Evolutionary conservation across 306 rosid species (phyloP), one percentile per base, ranked within the genome.

Genomic region (Cucurbita ficifolia): DNA sequence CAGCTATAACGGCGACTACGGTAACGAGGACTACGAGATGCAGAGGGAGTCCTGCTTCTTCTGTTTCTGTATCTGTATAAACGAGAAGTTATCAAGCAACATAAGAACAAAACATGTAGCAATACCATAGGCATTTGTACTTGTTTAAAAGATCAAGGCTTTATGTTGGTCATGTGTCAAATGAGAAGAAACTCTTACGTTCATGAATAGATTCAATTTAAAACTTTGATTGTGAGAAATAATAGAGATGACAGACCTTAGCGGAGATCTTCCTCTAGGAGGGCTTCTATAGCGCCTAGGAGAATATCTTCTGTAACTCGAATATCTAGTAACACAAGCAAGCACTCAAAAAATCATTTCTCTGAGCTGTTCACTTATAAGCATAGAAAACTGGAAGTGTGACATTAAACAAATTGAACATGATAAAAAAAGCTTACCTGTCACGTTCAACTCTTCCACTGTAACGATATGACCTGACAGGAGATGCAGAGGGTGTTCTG

Each of bases 231-330:
- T 40, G 17, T 17, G 16, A 22, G 7, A 48, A 52, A 33, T n/a
- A 29, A 33, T 63, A 42, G 18, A 52, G 71, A n/a, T 18, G 46
- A 71, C 78, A 73, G 60, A 94, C 99, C 99, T 91, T 65, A 86
- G 84, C 22, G 96, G 96, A 55, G 92, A 89, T 81, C 97, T 87
- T 77, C 85, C 88, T 42, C 96, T 88, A 12, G 86, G 92, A 22
- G 98, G 92, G 87, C 96, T 91, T 82, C 99, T 82, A 70, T 78
- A 86, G 11, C 97, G 97, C 88, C 99, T 85, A 3, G 99, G 97
- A 6, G 99, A 91, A 71, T 80, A 94, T 86, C 95, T 88, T 80
- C 97, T 85, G 82, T 90, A 87, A 77, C 81, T 73, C 21, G 96
- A 82, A 80, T 84, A 91, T 75, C 99, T 94, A 85, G 49, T 5